Evolutionary conservation across 2,329 filamentous ascomycete species (phyloP).

Genomic region (Curvularia eragrostidis): DNA sequence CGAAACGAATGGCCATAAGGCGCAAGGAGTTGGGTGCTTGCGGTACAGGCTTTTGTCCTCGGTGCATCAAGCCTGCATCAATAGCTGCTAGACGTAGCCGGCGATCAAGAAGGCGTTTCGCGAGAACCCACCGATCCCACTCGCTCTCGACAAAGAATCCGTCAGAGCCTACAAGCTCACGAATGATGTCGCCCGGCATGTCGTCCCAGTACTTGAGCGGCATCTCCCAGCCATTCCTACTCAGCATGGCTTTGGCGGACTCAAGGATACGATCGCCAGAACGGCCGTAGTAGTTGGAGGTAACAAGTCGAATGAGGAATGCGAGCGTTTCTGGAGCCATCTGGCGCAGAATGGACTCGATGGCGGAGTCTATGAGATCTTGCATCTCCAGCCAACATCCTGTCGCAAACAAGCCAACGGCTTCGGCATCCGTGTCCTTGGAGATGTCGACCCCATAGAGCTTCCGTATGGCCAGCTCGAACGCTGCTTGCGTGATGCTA

Average conservation of each 20-base stretch:
- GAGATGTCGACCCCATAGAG: conserved; percentile 60
- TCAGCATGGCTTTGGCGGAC: conserved; percentile 65
- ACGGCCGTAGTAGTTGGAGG: conserved; percentile 62
- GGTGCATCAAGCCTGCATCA: conserved; percentile 56
- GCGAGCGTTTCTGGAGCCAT: conserved; percentile 60
- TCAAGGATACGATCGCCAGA: conserved; percentile 62
- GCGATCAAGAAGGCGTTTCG: conserved; percentile 61
- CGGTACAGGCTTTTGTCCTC: conserved; percentile 51
- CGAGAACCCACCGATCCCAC: conserved; percentile 64
- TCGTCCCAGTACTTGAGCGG: conserved; percentile 62
- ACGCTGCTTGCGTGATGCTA: conserved; percentile 60
- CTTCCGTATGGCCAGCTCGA: conserved; percentile 62
- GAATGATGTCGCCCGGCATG: conserved; percentile 63
- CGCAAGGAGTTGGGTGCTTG: conserved; percentile 57
- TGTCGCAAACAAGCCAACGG: conserved; percentile 63
- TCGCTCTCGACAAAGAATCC: conserved; percentile 65
- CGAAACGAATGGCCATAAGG: conserved; percentile 61
- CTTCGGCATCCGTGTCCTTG: conserved; percentile 59
- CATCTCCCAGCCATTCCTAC: conserved; percentile 65
- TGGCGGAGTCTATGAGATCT: conserved; percentile 60
- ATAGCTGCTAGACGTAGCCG: conserved; percentile 56
- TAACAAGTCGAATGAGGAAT: conserved; percentile 61
- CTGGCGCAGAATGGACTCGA: conserved; percentile 62
- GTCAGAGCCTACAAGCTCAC: conserved; percentile 65
- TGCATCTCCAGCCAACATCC: conserved; percentile 66